phyloP scores from a whole-genome alignment of 78 protist genomes.

The Dictyostelium capitatum region DNA sequence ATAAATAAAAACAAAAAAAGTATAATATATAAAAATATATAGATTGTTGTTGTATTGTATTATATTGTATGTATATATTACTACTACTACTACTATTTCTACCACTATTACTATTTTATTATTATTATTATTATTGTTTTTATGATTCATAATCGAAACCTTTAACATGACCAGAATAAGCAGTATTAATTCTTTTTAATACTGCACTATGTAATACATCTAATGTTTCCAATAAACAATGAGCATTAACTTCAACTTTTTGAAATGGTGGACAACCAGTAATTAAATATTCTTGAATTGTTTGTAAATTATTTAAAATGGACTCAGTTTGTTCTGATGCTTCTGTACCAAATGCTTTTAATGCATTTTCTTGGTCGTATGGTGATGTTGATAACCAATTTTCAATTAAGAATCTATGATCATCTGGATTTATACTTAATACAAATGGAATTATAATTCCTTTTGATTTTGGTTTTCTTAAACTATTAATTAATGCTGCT shows the following conservation, averaged over 20 bases:
- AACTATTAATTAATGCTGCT: slow-evolving; percentile 22
- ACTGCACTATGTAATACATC: slow-evolving; percentile 74
- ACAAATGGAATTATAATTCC: slow-evolving; percentile 79
- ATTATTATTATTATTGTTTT: background rate
- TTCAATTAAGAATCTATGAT: slow-evolving; percentile 52
- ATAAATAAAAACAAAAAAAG: background rate
- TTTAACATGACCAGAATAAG: slow-evolving; percentile 76
- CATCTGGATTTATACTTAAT: slow-evolving; percentile 12
- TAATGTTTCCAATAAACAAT: slow-evolving; percentile 49
- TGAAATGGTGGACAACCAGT: slow-evolving; percentile 73
- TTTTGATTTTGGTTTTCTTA: slow-evolving; percentile 66
- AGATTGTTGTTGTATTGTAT: too few relatives aligned
- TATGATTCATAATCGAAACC: slow-evolving; percentile 76
- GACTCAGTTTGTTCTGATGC: slow-evolving; percentile 12
- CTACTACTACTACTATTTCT: too few relatives aligned
- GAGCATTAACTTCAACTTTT: slow-evolving; percentile 69
- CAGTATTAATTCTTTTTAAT: slow-evolving; percentile 71
- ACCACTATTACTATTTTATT: too few relatives aligned
- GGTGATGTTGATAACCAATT: slow-evolving; percentile 67
- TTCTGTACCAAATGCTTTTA: slow-evolving; percentile 57
- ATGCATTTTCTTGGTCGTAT: slow-evolving; percentile 24
- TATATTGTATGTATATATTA: too few relatives aligned
- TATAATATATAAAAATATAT: too few relatives aligned
- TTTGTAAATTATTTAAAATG: slow-evolving; percentile 53
- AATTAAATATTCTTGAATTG: slow-evolving; percentile 52